A percentile compares a stretch with the other conserved stretches of the same genome.
These are phyloP conservation scores for Lachnellula occidentalis DNA, from an alignment of 2,329 filamentous ascomycete genomes.

Conservation along the genomic window DNA sequence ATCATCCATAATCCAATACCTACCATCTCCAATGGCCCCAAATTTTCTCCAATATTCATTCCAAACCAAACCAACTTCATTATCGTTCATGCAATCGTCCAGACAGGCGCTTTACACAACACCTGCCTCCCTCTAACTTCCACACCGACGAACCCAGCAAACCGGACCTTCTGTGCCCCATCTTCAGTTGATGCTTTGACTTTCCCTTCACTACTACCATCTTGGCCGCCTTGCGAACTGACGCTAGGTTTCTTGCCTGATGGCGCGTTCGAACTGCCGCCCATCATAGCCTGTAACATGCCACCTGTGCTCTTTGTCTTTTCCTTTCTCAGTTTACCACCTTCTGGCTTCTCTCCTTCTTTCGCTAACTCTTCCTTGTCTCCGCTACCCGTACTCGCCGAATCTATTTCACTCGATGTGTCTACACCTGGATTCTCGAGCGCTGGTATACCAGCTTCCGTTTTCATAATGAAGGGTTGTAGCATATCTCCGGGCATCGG, in stretches of 20 bases:
- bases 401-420: constrained; percentile 21
- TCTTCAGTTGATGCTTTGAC: constrained; percentile 26
- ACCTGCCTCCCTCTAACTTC: constrained; percentile 74
- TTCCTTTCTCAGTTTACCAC: constrained; percentile 26
- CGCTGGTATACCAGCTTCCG: constrained; percentile 63
- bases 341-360: constrained; percentile 24
- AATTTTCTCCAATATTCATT: neutral
- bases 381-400: constrained; percentile 26
- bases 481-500: constrained; percentile 71
- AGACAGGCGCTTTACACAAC: constrained; percentile 70
- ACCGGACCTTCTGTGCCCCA: constrained; percentile 52
- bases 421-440: constrained; percentile 40
- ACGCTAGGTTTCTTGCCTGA: constrained; percentile 6
- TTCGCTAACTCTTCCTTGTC: constrained; percentile 30
- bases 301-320: constrained; percentile 27
- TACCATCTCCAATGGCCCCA: neutral
- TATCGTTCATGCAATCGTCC: constrained; percentile 42
- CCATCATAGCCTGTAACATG: constrained; percentile 35
- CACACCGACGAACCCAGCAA: constrained; percentile 68
- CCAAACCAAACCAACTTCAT: constrained; percentile 1
- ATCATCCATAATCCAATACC: neutral
- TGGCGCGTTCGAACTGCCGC: constrained; percentile 8
- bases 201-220: constrained; percentile 18
- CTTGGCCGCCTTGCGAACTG: constrained; percentile 6
- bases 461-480: constrained; percentile 73